These are phyloP conservation scores for Sporormia fimetaria DNA, from an alignment of 495 filamentous ascomycete genomes.

Conservation along the genomic window DNA sequence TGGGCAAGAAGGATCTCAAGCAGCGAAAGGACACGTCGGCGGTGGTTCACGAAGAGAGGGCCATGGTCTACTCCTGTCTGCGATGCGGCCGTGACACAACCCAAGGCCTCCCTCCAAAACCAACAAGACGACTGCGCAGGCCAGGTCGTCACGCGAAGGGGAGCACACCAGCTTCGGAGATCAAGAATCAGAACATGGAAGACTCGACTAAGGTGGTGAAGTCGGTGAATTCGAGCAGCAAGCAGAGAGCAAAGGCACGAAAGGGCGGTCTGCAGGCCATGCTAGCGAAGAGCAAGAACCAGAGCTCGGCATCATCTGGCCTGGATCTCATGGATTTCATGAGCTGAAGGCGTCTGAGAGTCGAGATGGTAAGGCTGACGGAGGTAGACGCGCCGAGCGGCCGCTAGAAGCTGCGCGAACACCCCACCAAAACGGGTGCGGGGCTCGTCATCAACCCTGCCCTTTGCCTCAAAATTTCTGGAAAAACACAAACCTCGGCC, in stretches of 20 bases:
- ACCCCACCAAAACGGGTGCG: constrained; percentile 17
- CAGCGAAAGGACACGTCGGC: constrained; percentile 19
- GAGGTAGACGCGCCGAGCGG: constrained; percentile 4
- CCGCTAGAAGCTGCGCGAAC: constrained; percentile 6
- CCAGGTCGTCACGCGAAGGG: neutral
- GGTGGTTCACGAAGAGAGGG: constrained; percentile 30
- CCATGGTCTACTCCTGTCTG: constrained; percentile 19
- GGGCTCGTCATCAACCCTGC: no score
- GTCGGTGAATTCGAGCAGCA: constrained; percentile 44
- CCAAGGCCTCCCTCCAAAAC: constrained; percentile 7
- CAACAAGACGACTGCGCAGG: constrained; percentile 1
- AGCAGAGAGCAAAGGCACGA: constrained; percentile 46
- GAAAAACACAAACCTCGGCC: constrained; percentile 6
- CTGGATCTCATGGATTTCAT: constrained; percentile 50
- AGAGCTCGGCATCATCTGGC: constrained; percentile 18
- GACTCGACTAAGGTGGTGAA: constrained; percentile 5
- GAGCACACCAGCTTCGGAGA: neutral
- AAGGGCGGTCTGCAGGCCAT: constrained; percentile 50
- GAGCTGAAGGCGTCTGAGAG: constrained; percentile 27
- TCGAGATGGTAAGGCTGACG: constrained; percentile 9
- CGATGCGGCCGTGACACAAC: constrained; percentile 20
- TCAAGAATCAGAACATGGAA: neutral
- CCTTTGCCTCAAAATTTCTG: constrained; percentile 23
- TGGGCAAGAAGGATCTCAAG: neutral
- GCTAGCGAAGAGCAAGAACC: constrained; percentile 41